phyloP scores from a whole-genome alignment of 2,329 filamentous ascomycete genomes.

The Fusarium multiceps region DNA sequence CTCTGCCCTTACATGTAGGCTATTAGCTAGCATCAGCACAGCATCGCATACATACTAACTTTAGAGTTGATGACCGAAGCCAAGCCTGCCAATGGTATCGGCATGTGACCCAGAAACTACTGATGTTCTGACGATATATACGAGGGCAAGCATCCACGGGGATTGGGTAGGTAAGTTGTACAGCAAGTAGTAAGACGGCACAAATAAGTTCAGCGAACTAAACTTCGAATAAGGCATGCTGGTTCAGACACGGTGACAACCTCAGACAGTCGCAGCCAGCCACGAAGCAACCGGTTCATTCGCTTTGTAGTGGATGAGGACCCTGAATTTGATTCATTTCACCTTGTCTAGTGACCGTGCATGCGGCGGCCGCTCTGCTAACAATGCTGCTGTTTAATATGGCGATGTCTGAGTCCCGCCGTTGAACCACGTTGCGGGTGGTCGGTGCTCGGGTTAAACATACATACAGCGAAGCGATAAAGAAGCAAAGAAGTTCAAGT shows the following conservation, averaged over 20 bases:
- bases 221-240: neutral
- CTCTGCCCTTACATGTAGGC: slow-evolving; percentile 20
- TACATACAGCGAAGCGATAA: neutral
- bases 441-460: slow-evolving; percentile 4
- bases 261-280: slow-evolving; percentile 19
- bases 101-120: neutral
- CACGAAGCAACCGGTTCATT: slow-evolving; percentile 20
- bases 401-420: slow-evolving; percentile 28
- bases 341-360: slow-evolving; percentile 7
- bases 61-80: slow-evolving; percentile 12
- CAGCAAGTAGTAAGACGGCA: slow-evolving; percentile 29
- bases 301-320: slow-evolving; percentile 14
- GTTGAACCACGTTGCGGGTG: slow-evolving; percentile 15
- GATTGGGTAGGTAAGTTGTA: slow-evolving; percentile 1
- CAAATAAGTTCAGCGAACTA: neutral
- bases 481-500: neutral
- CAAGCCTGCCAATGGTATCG: slow-evolving; percentile 5
- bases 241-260: neutral
- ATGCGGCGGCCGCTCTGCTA: slow-evolving; percentile 28
- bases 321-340: slow-evolving; percentile 14
- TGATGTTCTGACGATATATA: neutral
- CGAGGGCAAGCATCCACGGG: slow-evolving; percentile 5
- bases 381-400: slow-evolving; percentile 8
- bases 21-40: neutral
- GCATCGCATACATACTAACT: neutral